Base-by-base conservation (phyloP, 2,329 filamentous ascomycete species). In the Aciculosporium take region DNA sequence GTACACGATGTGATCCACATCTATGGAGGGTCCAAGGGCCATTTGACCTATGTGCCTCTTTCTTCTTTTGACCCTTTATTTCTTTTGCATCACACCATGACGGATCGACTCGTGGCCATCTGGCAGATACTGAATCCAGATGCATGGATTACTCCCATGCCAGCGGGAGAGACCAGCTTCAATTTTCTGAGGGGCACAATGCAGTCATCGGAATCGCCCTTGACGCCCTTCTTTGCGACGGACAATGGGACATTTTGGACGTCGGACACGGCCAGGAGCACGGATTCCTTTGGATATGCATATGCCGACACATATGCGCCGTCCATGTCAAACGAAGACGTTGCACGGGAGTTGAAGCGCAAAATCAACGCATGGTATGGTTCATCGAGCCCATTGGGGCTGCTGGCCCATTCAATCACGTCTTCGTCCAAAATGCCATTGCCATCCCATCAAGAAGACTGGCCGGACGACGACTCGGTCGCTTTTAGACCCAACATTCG, bases 1-100 rank as follows among this genome's bases (percentile, higher is more conserved):
- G 58, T 82, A 4, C 78, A 82, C 49, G 76, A 81, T 52, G 67
- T 69, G 9, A 66, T 82, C 30, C 78, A 82, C 48, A 69, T 69
- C 25, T 65, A 71, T 37, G 66, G 71, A 3, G 82, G 72, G 25
- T 66, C 61, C 44, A 68, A 69, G 28, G 80, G 81, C 2, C 81
- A 85, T 51, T 81, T 83, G 74, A 74, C 71, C 32, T 81, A 74
- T 56, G 75, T 79, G 25, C 74, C 77, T 15, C 81, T 81, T 50
- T 82, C 84, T 2, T 74, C 81, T 0, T 93, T 85, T 54, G 85
- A 93, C 53, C 84, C 84, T 0, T 63, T 84, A 10, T 88, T 89
- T 59, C 84, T 81, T 61, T 61, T 89, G 7, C 83, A 89, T 52
- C 84, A 89, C 51, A 65, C 68, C 47, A 87, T 83, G 58, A 72